A percentile compares a stretch with the other conserved stretches of the same genome.
These are phyloP conservation scores for Coprinellus micaceus DNA, from an alignment of 768 basidiomycete genomes.

Conservation along the genomic window DNA sequence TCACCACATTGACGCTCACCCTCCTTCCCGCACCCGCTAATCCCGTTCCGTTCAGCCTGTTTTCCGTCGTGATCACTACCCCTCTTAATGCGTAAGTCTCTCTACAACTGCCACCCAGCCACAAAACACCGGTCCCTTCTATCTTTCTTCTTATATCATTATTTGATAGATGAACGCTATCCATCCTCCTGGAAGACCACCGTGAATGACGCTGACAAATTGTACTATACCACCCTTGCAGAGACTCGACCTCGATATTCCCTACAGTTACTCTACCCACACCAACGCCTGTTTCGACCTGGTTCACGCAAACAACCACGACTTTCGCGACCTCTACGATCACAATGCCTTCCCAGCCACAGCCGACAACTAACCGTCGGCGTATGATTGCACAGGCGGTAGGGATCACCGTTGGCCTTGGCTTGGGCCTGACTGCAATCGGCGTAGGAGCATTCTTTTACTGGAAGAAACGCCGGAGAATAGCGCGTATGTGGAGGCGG, in stretches of 20 bases:
- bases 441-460: constrained; percentile 19
- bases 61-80: constrained; percentile 9
- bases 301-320: constrained; percentile 20
- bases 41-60: constrained; percentile 4
- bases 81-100: constrained; percentile 6
- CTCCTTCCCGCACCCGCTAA: constrained; percentile 1
- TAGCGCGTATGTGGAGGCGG: not conserved
- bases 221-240: constrained; percentile 8
- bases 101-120: not conserved
- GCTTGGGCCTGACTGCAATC: constrained; percentile 29
- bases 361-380: constrained; percentile 7
- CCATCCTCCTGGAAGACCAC: too few species aligned
- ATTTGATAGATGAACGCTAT: not conserved
- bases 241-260: constrained; percentile 28
- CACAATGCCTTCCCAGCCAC: constrained; percentile 3
- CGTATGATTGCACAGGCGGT: constrained; percentile 31
- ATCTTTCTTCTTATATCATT: not conserved
- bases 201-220: not conserved
- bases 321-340: constrained; percentile 8
- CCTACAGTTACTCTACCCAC: constrained; percentile 35
- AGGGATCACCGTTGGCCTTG: constrained; percentile 32
- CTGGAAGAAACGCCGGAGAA: constrained; percentile 23
- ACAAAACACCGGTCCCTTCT: not conserved
- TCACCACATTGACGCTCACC: constrained; percentile 10
- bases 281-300: constrained; percentile 30